Conservation (phyloP, 2,329 filamentous ascomycete genomes). For the Massarina eburnea region DNA sequence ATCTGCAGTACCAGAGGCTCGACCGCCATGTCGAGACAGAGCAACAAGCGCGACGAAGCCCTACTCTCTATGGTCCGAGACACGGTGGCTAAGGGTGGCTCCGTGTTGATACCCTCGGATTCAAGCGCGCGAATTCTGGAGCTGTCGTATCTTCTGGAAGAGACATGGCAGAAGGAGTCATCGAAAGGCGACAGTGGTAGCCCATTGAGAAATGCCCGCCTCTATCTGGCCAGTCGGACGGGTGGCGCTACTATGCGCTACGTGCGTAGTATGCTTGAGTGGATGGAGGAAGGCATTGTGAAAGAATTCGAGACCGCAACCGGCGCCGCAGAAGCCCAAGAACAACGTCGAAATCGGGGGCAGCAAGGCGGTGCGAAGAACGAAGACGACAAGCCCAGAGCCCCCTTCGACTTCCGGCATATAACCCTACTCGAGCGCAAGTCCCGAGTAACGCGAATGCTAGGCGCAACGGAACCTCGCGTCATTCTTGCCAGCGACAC, state of each 20-base stretch:
- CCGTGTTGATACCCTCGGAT: slow-evolving; percentile 89
- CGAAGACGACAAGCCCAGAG: slow-evolving; percentile 56
- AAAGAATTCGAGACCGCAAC: slow-evolving; percentile 80
- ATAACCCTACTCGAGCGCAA: slow-evolving; percentile 80
- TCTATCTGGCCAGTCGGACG: slow-evolving; percentile 85
- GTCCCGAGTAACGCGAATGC: slow-evolving; percentile 73
- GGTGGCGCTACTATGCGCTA: slow-evolving; percentile 87
- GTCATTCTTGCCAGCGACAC: slow-evolving; percentile 91
- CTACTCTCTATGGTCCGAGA: slow-evolving; percentile 79
- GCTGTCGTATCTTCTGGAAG: slow-evolving; percentile 87
- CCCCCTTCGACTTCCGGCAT: slow-evolving; percentile 88
- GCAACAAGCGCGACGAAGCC: slow-evolving; percentile 81
- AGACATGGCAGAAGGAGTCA: slow-evolving; percentile 67
- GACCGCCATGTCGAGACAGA: slow-evolving; percentile 68
- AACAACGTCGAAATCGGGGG: slow-evolving; percentile 34
- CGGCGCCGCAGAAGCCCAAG: slow-evolving; percentile 31
- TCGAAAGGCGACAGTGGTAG: slow-evolving; percentile 39
- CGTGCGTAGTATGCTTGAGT: slow-evolving; percentile 93
- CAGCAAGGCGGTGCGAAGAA: slow-evolving; percentile 40
- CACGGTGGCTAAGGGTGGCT: slow-evolving; percentile 79
- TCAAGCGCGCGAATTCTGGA: slow-evolving; percentile 94
- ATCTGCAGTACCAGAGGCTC: slow-evolving; percentile 88
- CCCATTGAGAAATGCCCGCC: slow-evolving; percentile 53
- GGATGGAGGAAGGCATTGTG: slow-evolving; percentile 97
- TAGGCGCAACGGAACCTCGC: slow-evolving; percentile 56